These are phyloP conservation scores for Penicillium sp. DNA, from an alignment of 2,329 filamentous ascomycete genomes.

Conservation along the genomic window DNA sequence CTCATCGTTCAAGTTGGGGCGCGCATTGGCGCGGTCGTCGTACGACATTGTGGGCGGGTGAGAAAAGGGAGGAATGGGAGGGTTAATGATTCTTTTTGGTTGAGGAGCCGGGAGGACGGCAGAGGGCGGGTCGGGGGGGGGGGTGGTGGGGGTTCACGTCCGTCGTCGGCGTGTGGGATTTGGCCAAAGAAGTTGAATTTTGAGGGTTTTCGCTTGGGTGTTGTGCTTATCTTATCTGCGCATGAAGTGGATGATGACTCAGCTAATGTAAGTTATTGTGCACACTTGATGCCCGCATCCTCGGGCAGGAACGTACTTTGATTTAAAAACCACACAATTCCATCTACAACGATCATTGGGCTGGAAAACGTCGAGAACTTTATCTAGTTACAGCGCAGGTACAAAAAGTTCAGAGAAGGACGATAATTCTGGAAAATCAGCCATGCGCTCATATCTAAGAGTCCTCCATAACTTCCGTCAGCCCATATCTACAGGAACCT, in stretches of 20 bases:
- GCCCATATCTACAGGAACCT: too few species aligned
- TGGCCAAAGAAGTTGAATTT: conserved; percentile 42
- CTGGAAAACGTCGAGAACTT: not conserved
- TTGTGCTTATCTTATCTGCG: conserved; percentile 49
- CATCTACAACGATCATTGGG: not conserved
- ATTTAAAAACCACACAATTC: not conserved
- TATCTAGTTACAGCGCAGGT: not conserved
- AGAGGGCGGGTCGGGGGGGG: conserved; percentile 20
- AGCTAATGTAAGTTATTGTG: conserved; percentile 15
- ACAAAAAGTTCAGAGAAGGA: too few species aligned
- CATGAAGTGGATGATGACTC: conserved; percentile 31
- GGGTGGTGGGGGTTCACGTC: conserved; percentile 24
- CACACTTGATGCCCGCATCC: not conserved
- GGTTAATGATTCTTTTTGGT: conserved; percentile 11
- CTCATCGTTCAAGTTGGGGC: conserved; percentile 63
- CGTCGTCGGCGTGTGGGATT: conserved; percentile 40
- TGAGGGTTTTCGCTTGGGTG: conserved; percentile 46
- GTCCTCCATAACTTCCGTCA: too few species aligned
- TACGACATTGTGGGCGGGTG: conserved; percentile 43
- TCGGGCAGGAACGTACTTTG: not conserved
- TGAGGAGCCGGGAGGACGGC: conserved; percentile 20
- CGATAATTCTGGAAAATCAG: too few species aligned
- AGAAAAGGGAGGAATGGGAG: conserved; percentile 9
- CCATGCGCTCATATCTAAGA: too few species aligned
- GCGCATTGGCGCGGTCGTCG: conserved; percentile 44